Evolutionary conservation across 371 early-diverging fungal genomes (phyloP).

Genomic region (Rhizopus sp.): DNA sequence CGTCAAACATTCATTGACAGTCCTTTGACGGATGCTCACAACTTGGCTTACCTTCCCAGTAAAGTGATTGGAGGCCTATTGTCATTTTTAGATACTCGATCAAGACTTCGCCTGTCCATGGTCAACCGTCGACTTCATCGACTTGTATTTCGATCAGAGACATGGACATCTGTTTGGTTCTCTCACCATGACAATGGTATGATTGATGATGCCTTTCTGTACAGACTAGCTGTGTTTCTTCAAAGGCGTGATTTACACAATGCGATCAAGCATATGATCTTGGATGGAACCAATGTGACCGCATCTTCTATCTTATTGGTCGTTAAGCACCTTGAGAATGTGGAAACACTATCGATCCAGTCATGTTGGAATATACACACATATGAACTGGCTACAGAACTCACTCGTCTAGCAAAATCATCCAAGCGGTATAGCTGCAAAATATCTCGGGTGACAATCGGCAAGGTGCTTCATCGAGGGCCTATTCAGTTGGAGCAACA

Average conservation of each 20-base stretch:
- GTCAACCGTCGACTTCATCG: constrained; percentile 12
- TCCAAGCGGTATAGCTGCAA: constrained; percentile 1
- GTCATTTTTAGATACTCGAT: constrained; percentile 22
- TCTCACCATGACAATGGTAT: constrained; percentile 3
- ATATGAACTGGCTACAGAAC: constrained; percentile 14
- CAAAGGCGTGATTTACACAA: constrained; percentile 10
- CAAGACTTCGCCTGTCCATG: constrained; percentile 21
- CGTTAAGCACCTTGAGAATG: constrained; percentile 17
- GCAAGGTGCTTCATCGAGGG: constrained; percentile 22
- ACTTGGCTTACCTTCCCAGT: constrained; percentile 13
- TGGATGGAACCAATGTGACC: constrained; percentile 15
- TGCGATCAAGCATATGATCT: constrained; percentile 2
- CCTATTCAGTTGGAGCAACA: background rate
- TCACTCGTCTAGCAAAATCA: constrained; percentile 10
- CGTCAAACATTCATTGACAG: constrained; percentile 11
- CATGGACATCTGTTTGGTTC: constrained; percentile 27
- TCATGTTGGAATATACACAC: constrained; percentile 22
- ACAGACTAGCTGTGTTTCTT: constrained; percentile 16
- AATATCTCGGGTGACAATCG: constrained; percentile 16
- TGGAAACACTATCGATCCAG: constrained; percentile 20
- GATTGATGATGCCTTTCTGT: constrained; percentile 17
- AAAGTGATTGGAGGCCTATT: constrained; percentile 7
- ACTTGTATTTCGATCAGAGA: constrained; percentile 17
- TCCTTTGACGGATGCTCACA: background rate
- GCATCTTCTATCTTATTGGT: constrained; percentile 8